These are phyloP conservation scores for Cyberlindnera japonica DNA, from an alignment of 805 yeast genomes.

Conservation along the genomic window DNA sequence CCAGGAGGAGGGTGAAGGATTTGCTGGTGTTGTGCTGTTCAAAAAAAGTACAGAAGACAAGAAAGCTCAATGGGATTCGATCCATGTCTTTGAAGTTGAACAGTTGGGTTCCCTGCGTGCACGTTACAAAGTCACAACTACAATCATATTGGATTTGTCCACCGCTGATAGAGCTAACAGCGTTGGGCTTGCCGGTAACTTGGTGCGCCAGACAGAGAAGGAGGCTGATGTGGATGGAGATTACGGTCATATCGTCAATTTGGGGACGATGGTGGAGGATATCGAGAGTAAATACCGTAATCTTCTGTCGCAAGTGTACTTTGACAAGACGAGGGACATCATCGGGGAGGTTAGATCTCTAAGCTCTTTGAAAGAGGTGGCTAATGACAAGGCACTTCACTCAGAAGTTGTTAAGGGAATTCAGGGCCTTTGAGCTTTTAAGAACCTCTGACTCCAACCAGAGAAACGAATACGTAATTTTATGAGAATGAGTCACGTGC, in stretches of 20 bases:
- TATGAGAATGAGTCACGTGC: too few relatives aligned
- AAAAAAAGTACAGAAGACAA: constrained; percentile 58
- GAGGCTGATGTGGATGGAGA: constrained; percentile 10
- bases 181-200: constrained; percentile 67
- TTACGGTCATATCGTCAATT: constrained; percentile 65
- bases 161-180: constrained; percentile 30
- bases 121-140: constrained; percentile 73
- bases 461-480: too few relatives aligned
- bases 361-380: constrained; percentile 18
- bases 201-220: constrained; percentile 75
- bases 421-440: constrained; percentile 31
- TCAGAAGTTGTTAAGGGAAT: constrained; percentile 35
- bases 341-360: constrained; percentile 61
- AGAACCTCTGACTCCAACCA: too few relatives aligned
- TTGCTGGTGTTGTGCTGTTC: constrained; percentile 88
- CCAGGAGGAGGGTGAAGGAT: constrained; percentile 57
- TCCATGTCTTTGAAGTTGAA: constrained; percentile 76
- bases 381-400: constrained; percentile 29
- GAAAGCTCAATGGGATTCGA: constrained; percentile 70
- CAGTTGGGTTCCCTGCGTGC: constrained; percentile 3
- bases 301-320: constrained; percentile 87
- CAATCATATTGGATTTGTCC: constrained; percentile 73
- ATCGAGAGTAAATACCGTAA: constrained; percentile 84
- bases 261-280: constrained; percentile 85
- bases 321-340: constrained; percentile 90